Base-by-base conservation (phyloP, 495 filamentous ascomycete species). In the Podospora tetraspora region DNA sequence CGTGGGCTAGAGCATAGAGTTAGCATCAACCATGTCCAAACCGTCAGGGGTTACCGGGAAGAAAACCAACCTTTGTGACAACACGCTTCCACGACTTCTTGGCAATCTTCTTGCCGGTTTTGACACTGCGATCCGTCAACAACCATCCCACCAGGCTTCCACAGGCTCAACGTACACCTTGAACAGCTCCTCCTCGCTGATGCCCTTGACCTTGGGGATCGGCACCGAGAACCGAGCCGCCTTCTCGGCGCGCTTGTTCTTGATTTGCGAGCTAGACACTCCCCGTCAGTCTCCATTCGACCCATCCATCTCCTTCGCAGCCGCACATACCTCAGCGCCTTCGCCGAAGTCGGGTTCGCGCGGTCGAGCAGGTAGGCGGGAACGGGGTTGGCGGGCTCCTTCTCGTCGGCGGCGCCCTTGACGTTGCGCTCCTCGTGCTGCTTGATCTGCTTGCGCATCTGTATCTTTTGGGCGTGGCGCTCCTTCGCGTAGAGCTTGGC, bases 111-210 rank as follows among this genome's bases (percentile, higher is more conserved):
- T 78, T 92, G 71, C 94, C 95, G 67, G 96, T 99, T 82, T 94
- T 95, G 75, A 99, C 88, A 57, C 68, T 69, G 43, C 65, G 23
- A 13, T 21, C n/a, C 19, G 32, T 57, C 30, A 68, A 72, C 68
- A 72, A 62, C 37, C 25, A 13, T 61, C 9, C 1, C 23, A 23
- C 24, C 27, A 24, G n/a, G 0, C 12, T 11, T 25, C 3, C n/a
- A 21, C 23, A 30, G 30, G 22, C 34, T 30, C 58, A 58, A 75
- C 73, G 11, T 75, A 75, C 68, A 97, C 93, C 83, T 93, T 93
- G 84, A 99, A 98, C 89, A 97, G 94, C 83, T 99, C 96, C 84
- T 97, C 94, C 83, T 98, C 93, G 70, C 87, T 87, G 73, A 97
- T 97, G 69, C 96, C 96, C 74, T 89, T 84, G 30, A 97, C 94